Conservation (phyloP, 129 eudicot genomes). For the Helichrysum umbraculigerum region DNA sequence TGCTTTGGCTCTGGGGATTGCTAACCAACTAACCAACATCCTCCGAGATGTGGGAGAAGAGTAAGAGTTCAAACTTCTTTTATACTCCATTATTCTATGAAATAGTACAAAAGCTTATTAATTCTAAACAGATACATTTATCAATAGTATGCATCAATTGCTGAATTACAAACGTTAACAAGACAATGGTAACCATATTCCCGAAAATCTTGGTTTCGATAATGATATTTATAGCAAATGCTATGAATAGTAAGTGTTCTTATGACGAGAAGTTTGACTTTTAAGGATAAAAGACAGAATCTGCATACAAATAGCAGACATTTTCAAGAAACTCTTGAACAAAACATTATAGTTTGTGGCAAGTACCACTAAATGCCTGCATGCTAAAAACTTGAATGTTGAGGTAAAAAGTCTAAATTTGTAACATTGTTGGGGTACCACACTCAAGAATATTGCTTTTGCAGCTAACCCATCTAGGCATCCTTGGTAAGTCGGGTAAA, state of each 20-base stretch:
- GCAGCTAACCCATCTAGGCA: background rate
- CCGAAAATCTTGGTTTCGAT: background rate
- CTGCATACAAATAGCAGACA: background rate
- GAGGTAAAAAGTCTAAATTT: background rate
- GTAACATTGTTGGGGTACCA: background rate
- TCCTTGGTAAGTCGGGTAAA: background rate
- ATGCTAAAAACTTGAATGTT: background rate
- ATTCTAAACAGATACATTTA: background rate
- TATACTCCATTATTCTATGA: background rate
- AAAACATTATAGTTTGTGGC: constrained; percentile 2
- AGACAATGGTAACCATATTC: background rate
- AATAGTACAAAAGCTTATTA: background rate
- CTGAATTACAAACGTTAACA: background rate
- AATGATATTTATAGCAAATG: constrained; percentile 3
- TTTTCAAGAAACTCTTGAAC: constrained; percentile 14
- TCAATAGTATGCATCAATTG: background rate
- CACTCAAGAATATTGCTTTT: background rate
- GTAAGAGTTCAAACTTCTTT: constrained; percentile 47
- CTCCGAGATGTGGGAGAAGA: constrained; percentile 99
- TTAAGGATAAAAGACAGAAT: constrained; percentile 1
- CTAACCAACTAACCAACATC: constrained; percentile 94
- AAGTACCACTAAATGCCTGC: background rate
- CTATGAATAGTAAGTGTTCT: background rate
- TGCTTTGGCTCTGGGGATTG: constrained; percentile 87
- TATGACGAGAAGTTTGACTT: background rate